A percentile compares a stretch with the other conserved stretches of the same genome.
Evolutionary conservation across 2,329 filamentous ascomycete species (phyloP).

Genomic region (Triangularia verruculosa): DNA sequence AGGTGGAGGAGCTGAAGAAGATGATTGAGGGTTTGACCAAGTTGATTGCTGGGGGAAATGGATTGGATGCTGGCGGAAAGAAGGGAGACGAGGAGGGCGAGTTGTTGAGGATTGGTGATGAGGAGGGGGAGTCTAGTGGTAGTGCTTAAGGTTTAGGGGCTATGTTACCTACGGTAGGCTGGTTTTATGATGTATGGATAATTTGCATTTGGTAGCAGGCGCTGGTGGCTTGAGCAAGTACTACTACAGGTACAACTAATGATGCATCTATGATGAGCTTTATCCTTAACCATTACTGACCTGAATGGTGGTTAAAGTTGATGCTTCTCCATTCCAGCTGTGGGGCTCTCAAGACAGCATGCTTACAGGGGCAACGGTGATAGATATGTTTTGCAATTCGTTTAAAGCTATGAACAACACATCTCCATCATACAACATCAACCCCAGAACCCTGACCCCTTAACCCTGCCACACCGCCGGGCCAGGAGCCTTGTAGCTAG

Average conservation of each 20-base stretch:
- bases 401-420: neutral
- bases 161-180: neutral
- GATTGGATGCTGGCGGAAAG: neutral
- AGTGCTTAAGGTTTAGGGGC: neutral
- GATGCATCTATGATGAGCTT: neutral
- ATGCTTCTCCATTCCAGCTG: too few species aligned
- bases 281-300: too few species aligned
- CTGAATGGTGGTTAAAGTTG: too few species aligned
- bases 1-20: slow-evolving; percentile 56
- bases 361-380: too few species aligned
- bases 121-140: neutral
- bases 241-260: neutral
- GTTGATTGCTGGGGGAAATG: neutral
- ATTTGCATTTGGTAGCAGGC: neutral
- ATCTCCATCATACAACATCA: neutral
- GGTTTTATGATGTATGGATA: neutral
- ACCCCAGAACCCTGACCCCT: neutral
- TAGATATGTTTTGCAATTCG: too few species aligned
- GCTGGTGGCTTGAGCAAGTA: neutral
- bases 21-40: slow-evolving; percentile 35
- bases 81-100: too few species aligned
- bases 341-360: too few species aligned
- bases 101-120: neutral
- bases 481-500: slow-evolving; percentile 22
- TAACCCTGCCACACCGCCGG: slow-evolving; percentile 16